phyloP scores from a whole-genome alignment of 2,329 filamentous ascomycete genomes.

The Penicillium sp. region DNA sequence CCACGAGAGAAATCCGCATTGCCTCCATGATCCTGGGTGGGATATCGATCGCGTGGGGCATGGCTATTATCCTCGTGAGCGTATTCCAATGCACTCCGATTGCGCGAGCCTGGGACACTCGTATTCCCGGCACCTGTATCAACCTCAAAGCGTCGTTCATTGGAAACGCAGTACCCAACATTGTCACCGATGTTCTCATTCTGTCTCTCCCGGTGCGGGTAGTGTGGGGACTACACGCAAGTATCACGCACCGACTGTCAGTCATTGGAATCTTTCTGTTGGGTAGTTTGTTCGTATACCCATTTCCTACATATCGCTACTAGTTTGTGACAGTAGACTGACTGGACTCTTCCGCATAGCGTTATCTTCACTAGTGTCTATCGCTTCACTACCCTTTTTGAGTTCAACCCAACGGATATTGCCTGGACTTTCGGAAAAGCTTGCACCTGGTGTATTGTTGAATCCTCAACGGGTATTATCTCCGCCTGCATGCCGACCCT shows the following conservation, averaged over 20 bases:
- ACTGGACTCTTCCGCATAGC: constrained; percentile 9
- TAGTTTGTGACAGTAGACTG: not conserved
- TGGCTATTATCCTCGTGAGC: constrained; percentile 51
- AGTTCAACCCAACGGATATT: constrained; percentile 43
- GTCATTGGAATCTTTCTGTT: constrained; percentile 13
- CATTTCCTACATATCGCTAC: too few relatives aligned
- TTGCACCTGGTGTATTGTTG: constrained; percentile 52
- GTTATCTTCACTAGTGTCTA: constrained; percentile 53
- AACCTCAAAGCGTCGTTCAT: constrained; percentile 54
- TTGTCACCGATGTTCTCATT: constrained; percentile 29
- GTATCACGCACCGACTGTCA: constrained; percentile 18
- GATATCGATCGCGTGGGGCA: constrained; percentile 51
- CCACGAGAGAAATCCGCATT: constrained; percentile 45
- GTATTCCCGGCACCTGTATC: constrained; percentile 50
- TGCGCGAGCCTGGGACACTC: constrained; percentile 51
- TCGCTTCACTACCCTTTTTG: constrained; percentile 50
- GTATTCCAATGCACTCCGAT: constrained; percentile 56
- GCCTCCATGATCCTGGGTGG: constrained; percentile 44
- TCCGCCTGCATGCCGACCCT: constrained; percentile 26
- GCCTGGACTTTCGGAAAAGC: constrained; percentile 51
- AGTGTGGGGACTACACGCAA: constrained; percentile 29
- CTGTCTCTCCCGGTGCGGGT: constrained; percentile 27
- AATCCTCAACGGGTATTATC: constrained; percentile 43
- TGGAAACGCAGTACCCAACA: constrained; percentile 48
- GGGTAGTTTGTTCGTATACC: constrained; percentile 17